Evolutionary conservation across 495 filamentous ascomycete genomes (phyloP), one percentile per base, ranked within the genome.

Genomic region (Daldinia grandis): DNA sequence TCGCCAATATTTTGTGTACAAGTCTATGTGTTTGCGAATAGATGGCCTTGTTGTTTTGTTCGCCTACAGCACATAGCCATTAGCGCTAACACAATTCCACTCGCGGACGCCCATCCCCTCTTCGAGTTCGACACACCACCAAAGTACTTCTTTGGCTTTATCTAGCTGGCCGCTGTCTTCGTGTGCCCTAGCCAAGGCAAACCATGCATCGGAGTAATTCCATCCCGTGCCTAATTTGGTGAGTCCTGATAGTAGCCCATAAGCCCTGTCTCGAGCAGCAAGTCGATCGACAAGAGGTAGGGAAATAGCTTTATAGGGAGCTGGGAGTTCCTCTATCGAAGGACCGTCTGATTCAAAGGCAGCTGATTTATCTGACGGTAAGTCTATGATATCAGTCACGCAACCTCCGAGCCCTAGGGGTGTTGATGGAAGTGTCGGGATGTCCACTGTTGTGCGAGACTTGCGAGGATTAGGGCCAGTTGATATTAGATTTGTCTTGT

Each of bases 191-290:
- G 95, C 93, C 15, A 99, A 86, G 9, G 89, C 88, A 73, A 91
- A 93, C 95, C 95, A 99, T 19, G 94, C 95, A 76, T 97, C 95
- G n/a, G 90, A 88, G 73, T 90, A 87, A 77, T 97, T 93, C 96
- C 96, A 98, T 5, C 93, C 94, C 28, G 80, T 83, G n/a, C 94
- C 93, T 3, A 92, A 85, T 80, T 92, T 94, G 2, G 93, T 97
- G 60, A 98, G 83, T 2, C 86, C 85, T 7, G 89, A 90, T 0
- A 99, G 86, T 47, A 98, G 84, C 12, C 87, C 90, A 74, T 92
- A 93, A 1, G 96, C 95, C 19, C 96, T 86, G 74, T 98, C 94
- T 30, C 93, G 87, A 28, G 93, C 92, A 15, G 91, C 90, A n/a
- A 95, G 85, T 17, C 92, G 87, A 75, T 93, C 91, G 27, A 93